These are phyloP conservation scores for Podospora bellae-mahoneyi DNA, from an alignment of 495 filamentous ascomycete species.

Conservation along the genomic window DNA sequence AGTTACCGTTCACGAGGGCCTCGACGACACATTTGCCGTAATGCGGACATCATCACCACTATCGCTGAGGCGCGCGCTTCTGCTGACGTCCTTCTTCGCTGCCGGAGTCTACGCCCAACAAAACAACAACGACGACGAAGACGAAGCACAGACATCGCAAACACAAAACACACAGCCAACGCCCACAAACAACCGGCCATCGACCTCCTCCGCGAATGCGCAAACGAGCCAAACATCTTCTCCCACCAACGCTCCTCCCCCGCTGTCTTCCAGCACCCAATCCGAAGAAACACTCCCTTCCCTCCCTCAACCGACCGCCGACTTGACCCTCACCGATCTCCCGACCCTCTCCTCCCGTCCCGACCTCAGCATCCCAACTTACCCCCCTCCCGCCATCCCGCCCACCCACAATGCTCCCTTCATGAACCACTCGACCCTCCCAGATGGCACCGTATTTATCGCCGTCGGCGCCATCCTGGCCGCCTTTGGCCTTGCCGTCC, in stretches of 20 bases:
- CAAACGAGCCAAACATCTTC: constrained; percentile 2
- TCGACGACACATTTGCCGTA: constrained; percentile 4
- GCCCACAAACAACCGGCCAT: background rate
- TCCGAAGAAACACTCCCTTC: background rate
- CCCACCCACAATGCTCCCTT: constrained; percentile 83
- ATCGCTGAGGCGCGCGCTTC: constrained; percentile 37
- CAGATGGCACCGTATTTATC: constrained; percentile 96
- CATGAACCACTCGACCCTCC: constrained; percentile 88
- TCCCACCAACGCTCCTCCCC: background rate
- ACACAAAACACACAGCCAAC: background rate
- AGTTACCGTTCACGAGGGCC: too few species aligned
- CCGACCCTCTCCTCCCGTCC: constrained; percentile 47
- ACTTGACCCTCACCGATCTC: constrained; percentile 31
- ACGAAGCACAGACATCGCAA: background rate
- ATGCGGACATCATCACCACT: constrained; percentile 30
- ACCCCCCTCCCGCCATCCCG: constrained; percentile 67
- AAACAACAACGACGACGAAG: constrained; percentile 17
- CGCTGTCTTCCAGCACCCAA: constrained; percentile 8
- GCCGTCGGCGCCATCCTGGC: constrained; percentile 84
- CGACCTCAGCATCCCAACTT: constrained; percentile 39
- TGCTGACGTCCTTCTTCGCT: constrained; percentile 34
- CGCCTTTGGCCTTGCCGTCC: constrained; percentile 70
- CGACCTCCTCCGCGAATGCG: background rate
- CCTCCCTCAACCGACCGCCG: constrained; percentile 5
- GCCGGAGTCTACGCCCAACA: constrained; percentile 36